phyloP scores from a whole-genome alignment of 495 filamentous ascomycete genomes.

The Hapsidospora chrysogenum region DNA sequence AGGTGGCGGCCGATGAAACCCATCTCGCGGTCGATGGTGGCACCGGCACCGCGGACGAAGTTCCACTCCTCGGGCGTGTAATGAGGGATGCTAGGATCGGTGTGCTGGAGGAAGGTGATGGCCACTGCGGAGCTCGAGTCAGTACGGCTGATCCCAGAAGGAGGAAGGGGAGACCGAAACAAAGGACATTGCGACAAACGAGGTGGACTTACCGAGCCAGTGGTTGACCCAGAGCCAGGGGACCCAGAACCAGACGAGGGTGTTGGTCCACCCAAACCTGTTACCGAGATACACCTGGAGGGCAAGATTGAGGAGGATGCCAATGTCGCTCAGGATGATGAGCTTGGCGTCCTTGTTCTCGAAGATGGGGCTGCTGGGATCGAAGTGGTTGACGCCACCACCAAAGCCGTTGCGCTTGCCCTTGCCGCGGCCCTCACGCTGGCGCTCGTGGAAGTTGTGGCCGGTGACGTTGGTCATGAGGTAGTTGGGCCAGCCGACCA shows the following conservation, averaged over 20 bases:
- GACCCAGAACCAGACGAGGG: constrained; percentile 83
- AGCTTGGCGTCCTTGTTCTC: constrained; percentile 75
- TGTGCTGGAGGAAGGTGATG: constrained; percentile 86
- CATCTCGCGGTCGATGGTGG: constrained; percentile 79
- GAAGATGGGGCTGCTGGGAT: constrained; percentile 73
- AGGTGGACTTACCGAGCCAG: constrained; percentile 62
- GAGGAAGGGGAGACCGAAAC: background rate
- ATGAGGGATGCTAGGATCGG: constrained; percentile 72
- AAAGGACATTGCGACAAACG: background rate
- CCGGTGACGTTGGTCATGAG: constrained; percentile 78
- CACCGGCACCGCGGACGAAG: constrained; percentile 69
- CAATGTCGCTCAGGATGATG: constrained; percentile 72
- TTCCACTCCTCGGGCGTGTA: constrained; percentile 64
- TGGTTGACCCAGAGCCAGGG: constrained; percentile 99
- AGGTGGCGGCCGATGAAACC: constrained; percentile 76
- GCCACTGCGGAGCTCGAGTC: no score
- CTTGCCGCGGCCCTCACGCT: constrained; percentile 68
- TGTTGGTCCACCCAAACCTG: constrained; percentile 68
- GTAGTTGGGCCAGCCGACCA: constrained; percentile 83
- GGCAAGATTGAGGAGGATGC: constrained; percentile 40
- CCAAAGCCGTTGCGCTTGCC: constrained; percentile 76
- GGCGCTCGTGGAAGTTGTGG: constrained; percentile 78
- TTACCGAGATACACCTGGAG: constrained; percentile 41
- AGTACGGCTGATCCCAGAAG: background rate
- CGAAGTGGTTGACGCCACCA: constrained; percentile 85